phyloP scores from a whole-genome alignment of 495 filamentous ascomycete genomes.

The Aeminium ludgeri region DNA sequence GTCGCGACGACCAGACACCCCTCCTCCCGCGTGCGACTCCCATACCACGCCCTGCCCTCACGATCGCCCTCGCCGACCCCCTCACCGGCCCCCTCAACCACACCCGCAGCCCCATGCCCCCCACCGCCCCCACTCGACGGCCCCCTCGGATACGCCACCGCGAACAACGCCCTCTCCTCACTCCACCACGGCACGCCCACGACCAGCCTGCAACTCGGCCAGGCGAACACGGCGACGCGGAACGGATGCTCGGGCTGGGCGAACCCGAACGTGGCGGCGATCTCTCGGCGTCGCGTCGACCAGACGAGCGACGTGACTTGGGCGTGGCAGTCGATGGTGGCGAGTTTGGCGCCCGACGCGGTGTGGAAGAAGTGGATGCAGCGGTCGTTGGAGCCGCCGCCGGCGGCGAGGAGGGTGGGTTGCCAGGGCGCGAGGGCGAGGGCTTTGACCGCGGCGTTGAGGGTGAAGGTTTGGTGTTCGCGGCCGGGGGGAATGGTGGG shows the following conservation, averaged over 20 bases:
- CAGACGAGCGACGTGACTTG: slow-evolving; percentile 90
- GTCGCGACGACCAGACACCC: slow-evolving; percentile 89
- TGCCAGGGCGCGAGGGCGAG: slow-evolving; percentile 97
- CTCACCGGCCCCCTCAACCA: slow-evolving; percentile 19
- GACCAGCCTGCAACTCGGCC: slow-evolving; percentile 82
- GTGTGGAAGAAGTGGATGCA: slow-evolving; percentile 94
- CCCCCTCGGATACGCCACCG: slow-evolving; percentile 48
- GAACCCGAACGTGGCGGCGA: slow-evolving; percentile 87
- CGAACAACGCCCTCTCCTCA: slow-evolving; percentile 63
- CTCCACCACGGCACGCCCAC: slow-evolving; percentile 79
- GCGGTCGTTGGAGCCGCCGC: slow-evolving; percentile 84
- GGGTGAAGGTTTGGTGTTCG: slow-evolving; percentile 56
- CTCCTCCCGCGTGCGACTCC: slow-evolving; percentile 49
- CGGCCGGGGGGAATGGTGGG: slow-evolving; percentile 29
- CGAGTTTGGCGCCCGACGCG: slow-evolving; percentile 64
- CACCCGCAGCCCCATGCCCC: slow-evolving; percentile 15
- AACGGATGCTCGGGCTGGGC: slow-evolving; percentile 84
- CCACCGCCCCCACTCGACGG: slow-evolving; percentile 24
- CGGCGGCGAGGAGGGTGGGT: slow-evolving; percentile 70
- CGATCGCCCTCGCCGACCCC: slow-evolving; percentile 25
- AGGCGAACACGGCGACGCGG: slow-evolving; percentile 85
- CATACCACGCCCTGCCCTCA: slow-evolving; percentile 27
- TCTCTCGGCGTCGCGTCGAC: slow-evolving; percentile 71
- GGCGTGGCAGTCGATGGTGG: slow-evolving; percentile 79
- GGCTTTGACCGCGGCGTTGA: slow-evolving; percentile 86